Conservation (phyloP, 345 rosid genomes). For the Limnanthes douglasii region DNA sequence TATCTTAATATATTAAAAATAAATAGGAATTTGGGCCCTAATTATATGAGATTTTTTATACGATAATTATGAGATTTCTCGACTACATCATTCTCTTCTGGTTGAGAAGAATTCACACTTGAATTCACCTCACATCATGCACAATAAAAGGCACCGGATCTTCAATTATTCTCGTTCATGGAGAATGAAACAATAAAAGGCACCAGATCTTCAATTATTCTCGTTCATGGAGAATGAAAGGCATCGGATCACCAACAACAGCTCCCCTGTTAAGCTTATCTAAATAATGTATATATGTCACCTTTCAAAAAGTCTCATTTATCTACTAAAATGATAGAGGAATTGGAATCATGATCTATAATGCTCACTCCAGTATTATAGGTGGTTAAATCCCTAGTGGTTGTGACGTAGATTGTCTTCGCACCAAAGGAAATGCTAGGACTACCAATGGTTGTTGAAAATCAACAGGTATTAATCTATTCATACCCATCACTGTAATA, state of each 20-base stretch:
- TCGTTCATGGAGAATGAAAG: constrained; percentile 43
- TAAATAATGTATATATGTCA: constrained; percentile 30
- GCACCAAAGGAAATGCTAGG: constrained; percentile 51
- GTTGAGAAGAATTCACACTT: no score
- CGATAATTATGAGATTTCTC: no score
- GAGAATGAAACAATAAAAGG: no score
- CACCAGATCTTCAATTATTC: no score
- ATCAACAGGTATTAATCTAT: constrained; percentile 31
- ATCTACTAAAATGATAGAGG: constrained; percentile 41
- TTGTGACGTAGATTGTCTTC: constrained; percentile 28
- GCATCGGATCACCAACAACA: constrained; percentile 31
- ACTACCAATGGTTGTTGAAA: constrained; percentile 41
- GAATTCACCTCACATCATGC: no score
- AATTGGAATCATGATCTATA: constrained; percentile 28
- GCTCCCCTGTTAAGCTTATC: constrained; percentile 27
- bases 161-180: constrained; percentile 48
- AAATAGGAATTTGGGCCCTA: no score
- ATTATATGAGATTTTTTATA: no score
- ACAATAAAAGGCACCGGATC: no score
- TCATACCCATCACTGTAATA: constrained; percentile 24
- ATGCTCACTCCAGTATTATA: constrained; percentile 45
- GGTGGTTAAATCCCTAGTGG: constrained; percentile 23
- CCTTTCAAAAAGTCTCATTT: constrained; percentile 45
- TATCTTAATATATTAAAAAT: no score
- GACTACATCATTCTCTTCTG: no score